Evolutionary conservation across 1,284 basidiomycete species (phyloP), one percentile per base, ranked within the genome.

Genomic region (Stereum hirsutum): DNA sequence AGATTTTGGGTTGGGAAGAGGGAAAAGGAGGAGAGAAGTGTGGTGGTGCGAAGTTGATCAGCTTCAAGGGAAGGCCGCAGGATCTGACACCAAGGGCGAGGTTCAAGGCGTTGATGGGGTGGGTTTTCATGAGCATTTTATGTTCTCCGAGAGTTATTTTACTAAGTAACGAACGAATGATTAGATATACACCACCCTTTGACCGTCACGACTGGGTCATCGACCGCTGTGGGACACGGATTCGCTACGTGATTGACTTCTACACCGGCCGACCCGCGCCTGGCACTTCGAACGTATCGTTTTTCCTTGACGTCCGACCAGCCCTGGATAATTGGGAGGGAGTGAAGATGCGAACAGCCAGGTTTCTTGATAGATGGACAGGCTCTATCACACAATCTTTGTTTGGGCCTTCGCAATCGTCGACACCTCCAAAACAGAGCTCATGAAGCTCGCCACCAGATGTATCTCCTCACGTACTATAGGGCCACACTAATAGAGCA

Each of bases 121-220:
- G 57, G 54, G 87, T 71, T 24, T 28, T 35, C 34, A 4, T 7
- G n/a, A 6, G 7, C 15, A 2, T 34, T 38, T n/a, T 27, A 19
- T 20, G 33, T 36, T 43, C 11, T 21, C 5, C 14, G 26, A 10
- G 14, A 11, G 14, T 1, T 34, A 34, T 36, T 20, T 47, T 32
- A 32, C 41, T 38, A 28, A 37, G 32, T 34, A 10, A 4, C 14
- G 15, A 24, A 30, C 28, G n/a, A 30, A 12, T 24, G 21, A 38
- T 36, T 54, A 92, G 94, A 3, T 99, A 98, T 62, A 75, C 89
- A 31, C 73, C 88, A 10, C 95, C 95, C 0, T 99, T 99, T 60
- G 96, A 99, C 62, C 74, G 96, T 44, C 95, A 99, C 52, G 95
- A 99, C 62, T 99, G 95, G 96, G 66, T 91, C 34, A 81, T 99